phyloP scores from a whole-genome alignment of 768 basidiomycete species.

The Lanmaoa rubissima region DNA sequence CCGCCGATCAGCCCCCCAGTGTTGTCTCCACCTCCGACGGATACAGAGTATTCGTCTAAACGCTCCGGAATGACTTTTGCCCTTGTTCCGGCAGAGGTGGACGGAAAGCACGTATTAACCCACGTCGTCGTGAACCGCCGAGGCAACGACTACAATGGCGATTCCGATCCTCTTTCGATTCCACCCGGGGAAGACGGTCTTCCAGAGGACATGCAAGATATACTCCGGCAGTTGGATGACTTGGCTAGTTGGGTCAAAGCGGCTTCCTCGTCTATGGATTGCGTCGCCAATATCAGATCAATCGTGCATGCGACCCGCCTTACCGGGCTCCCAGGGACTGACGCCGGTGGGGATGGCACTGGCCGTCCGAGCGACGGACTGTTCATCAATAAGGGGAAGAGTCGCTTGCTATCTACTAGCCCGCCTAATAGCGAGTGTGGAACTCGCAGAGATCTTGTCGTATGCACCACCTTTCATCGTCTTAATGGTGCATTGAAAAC shows the following conservation, averaged over 20 bases:
- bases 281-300: background rate
- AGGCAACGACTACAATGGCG: background rate
- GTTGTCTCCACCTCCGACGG: background rate
- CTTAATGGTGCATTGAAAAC: background rate
- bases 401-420: conserved; percentile 11
- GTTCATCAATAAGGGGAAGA: conserved; percentile 22
- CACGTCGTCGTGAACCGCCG: conserved; percentile 13
- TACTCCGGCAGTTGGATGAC: conserved; percentile 28
- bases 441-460: conserved; percentile 4
- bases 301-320: background rate
- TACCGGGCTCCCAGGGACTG: background rate
- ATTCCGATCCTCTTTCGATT: background rate
- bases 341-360: background rate
- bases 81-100: conserved; percentile 14
- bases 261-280: conserved; percentile 16
- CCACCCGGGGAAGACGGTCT: conserved; percentile 14
- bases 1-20: conserved; percentile 19
- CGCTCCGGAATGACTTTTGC: conserved; percentile 18
- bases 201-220: conserved; percentile 27
- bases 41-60: conserved; percentile 14
- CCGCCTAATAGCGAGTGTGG: background rate
- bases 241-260: conserved; percentile 27
- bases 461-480: conserved; percentile 7
- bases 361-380: background rate
- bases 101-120: conserved; percentile 13